These are phyloP conservation scores for Rhizophora apiculata DNA, from an alignment of 345 rosid genomes.

Conservation along the genomic window DNA sequence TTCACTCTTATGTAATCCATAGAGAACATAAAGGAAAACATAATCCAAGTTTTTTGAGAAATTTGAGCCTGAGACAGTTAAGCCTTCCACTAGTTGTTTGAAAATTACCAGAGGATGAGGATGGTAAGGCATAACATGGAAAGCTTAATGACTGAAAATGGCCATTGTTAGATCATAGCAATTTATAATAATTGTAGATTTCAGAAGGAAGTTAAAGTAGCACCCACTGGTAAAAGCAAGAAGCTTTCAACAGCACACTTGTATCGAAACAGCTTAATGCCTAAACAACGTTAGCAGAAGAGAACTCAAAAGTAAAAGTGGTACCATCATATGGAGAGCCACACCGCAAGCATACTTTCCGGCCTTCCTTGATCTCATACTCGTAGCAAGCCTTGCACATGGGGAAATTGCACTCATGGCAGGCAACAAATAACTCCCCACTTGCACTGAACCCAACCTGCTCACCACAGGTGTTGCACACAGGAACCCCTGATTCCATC, in stretches of 20 bases:
- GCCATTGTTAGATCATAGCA: no score
- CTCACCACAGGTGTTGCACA: constrained; percentile 87
- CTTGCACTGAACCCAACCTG: constrained; percentile 55
- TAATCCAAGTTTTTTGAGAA: no score
- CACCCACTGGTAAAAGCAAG: no score
- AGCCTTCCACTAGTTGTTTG: no score
- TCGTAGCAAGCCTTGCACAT: constrained; percentile 85
- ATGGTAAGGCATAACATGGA: no score
- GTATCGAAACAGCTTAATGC: not conserved
- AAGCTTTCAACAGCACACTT: not conserved
- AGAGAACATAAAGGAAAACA: no score
- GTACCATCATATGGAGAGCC: constrained; percentile 71
- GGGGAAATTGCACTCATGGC: constrained; percentile 85
- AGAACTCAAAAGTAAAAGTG: not conserved
- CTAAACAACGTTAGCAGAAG: not conserved
- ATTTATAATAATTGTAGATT: no score
- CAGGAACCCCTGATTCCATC: constrained; percentile 77
- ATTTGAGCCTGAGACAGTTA: no score
- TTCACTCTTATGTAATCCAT: no score
- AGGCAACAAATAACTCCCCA: constrained; percentile 72
- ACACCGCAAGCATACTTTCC: constrained; percentile 77
- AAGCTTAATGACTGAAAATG: no score
- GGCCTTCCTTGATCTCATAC: constrained; percentile 77
- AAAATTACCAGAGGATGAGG: not conserved
- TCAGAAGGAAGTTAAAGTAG: no score